phyloP scores from a whole-genome alignment of 2,329 filamentous ascomycete species.

The Botryosphaeria agaves region DNA sequence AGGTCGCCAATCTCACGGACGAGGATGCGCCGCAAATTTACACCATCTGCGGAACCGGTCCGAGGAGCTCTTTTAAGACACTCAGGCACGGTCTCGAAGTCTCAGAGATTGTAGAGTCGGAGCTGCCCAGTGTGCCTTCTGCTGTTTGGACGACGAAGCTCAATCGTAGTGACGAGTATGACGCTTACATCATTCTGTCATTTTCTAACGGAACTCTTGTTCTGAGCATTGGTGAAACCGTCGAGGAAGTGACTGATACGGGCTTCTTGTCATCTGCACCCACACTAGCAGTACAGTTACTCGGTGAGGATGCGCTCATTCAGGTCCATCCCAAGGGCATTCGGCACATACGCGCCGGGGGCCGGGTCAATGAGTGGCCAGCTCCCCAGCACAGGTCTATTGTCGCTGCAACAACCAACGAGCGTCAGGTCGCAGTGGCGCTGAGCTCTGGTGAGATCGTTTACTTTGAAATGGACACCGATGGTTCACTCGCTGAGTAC shows the following conservation, averaged over 20 bases:
- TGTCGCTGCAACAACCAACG: slow-evolving; percentile 83
- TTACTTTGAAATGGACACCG: slow-evolving; percentile 93
- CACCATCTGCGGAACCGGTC: slow-evolving; percentile 73
- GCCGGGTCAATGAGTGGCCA: slow-evolving; percentile 80
- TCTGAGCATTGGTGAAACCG: slow-evolving; percentile 87
- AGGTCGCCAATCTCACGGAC: slow-evolving; percentile 75
- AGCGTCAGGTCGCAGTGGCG: slow-evolving; percentile 81
- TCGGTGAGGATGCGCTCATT: slow-evolving; percentile 81
- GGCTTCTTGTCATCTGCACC: slow-evolving; percentile 79
- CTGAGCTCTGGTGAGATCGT: slow-evolving; percentile 93
- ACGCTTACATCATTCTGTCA: slow-evolving; percentile 90
- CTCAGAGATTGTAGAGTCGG: slow-evolving; percentile 87
- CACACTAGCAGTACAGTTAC: slow-evolving; percentile 81
- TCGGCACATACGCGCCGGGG: slow-evolving; percentile 62
- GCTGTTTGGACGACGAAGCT: slow-evolving; percentile 94
- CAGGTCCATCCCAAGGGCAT: slow-evolving; percentile 97
- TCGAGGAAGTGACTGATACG: slow-evolving; percentile 87
- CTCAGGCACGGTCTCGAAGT: slow-evolving; percentile 88
- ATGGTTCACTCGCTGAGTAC: slow-evolving; percentile 82
- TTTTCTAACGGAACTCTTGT: slow-evolving; percentile 83
- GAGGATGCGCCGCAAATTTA: slow-evolving; percentile 97
- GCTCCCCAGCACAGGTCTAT: slow-evolving; percentile 89
- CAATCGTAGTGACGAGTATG: slow-evolving; percentile 62
- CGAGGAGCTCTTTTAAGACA: slow-evolving; percentile 76
- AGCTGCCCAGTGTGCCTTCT: slow-evolving; percentile 72